phyloP scores from a whole-genome alignment of 2,329 filamentous ascomycete species.

The Cladosporium sp. region DNA sequence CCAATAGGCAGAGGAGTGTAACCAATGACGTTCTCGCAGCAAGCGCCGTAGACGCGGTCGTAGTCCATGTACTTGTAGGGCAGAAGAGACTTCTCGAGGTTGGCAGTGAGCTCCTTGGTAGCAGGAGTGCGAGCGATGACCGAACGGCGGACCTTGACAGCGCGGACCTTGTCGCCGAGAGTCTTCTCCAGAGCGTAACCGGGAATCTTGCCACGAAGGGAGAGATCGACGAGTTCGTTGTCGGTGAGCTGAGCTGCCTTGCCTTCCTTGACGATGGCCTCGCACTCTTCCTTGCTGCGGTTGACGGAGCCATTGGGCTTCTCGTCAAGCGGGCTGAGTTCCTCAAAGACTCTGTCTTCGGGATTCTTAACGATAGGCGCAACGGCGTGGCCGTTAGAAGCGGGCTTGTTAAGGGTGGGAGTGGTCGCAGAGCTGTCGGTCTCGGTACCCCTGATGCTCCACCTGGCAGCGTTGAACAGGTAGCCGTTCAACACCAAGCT shows the following conservation, averaged over 20 bases:
- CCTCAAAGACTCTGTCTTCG: constrained; percentile 7
- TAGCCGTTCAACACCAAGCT: constrained; percentile 95
- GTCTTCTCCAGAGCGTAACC: constrained; percentile 94
- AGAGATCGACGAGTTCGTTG: constrained; percentile 78
- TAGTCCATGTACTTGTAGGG: constrained; percentile 94
- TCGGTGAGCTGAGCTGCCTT: constrained; percentile 73
- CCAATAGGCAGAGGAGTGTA: constrained; percentile 91
- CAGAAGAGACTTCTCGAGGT: constrained; percentile 77
- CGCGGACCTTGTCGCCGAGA: constrained; percentile 83
- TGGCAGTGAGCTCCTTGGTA: constrained; percentile 70
- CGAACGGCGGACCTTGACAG: constrained; percentile 86
- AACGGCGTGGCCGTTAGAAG: constrained; percentile 33
- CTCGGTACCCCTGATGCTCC: constrained; percentile 89
- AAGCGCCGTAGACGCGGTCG: constrained; percentile 89
- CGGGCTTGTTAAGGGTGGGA: constrained; percentile 53
- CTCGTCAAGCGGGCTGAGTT: constrained; percentile 10
- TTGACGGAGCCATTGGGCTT: constrained; percentile 23
- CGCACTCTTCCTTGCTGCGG: constrained; percentile 62
- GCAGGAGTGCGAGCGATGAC: constrained; percentile 83
- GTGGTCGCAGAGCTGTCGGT: constrained; percentile 36
- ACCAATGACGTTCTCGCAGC: constrained; percentile 97
- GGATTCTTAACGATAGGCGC: constrained; percentile 14
- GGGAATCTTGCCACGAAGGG: constrained; percentile 85
- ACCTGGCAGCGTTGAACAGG: constrained; percentile 93
- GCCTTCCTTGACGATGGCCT: constrained; percentile 75